Evolutionary conservation across 345 rosid species (phyloP).

Genomic region (Durio zibethinus): DNA sequence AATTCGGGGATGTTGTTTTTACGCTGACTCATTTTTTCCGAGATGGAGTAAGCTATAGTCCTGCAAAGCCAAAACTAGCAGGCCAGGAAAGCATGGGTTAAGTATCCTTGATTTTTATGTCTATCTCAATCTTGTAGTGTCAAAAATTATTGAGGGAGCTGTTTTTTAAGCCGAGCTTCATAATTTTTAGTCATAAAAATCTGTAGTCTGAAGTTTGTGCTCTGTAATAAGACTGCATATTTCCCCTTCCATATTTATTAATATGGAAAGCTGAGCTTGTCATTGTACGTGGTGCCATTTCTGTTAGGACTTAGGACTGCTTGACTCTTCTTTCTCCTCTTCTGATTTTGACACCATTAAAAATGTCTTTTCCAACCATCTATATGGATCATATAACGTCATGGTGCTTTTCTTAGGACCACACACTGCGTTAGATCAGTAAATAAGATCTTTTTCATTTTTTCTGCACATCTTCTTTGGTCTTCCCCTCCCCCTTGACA

Average conservation of each 20-base stretch:
- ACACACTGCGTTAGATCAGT: not conserved
- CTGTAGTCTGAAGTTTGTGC: not conserved
- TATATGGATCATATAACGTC: not conserved
- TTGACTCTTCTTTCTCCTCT: not conserved
- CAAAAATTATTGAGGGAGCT: not conserved
- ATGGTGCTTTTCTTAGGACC: not conserved
- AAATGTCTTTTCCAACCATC: not conserved
- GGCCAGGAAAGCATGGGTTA: slow-evolving; percentile 47
- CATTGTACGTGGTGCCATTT: not conserved
- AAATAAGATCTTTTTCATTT: not conserved
- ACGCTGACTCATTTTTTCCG: slow-evolving; percentile 85
- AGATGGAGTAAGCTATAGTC: slow-evolving; percentile 37
- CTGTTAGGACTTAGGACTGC: not conserved
- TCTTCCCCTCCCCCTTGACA: not conserved
- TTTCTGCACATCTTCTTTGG: not conserved
- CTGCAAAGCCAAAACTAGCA: slow-evolving; percentile 33
- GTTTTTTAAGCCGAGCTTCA: not conserved
- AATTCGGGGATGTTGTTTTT: slow-evolving; percentile 81
- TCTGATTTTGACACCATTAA: not conserved
- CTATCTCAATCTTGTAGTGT: not conserved
- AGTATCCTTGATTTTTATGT: slow-evolving; percentile 7
- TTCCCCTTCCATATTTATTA: not conserved
- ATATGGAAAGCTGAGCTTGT: not conserved
- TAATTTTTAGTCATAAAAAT: not conserved
- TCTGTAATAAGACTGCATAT: not conserved